A percentile compares a stretch with the other conserved stretches of the same genome.
These are phyloP conservation scores for Oryza glaberrima DNA, from an alignment of 176 grass and related monocot species.

Conservation along the genomic window DNA sequence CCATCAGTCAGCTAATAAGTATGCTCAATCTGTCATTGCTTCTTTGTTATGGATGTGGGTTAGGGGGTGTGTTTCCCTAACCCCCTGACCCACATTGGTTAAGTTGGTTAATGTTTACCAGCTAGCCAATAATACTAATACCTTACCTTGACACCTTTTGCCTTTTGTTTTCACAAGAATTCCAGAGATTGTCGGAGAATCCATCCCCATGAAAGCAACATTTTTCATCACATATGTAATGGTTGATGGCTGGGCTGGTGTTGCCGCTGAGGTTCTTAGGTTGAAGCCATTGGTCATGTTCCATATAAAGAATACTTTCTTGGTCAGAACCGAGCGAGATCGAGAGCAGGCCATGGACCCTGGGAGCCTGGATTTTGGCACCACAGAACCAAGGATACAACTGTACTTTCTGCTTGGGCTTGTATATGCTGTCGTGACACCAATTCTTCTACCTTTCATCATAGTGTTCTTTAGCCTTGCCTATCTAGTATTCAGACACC, in stretches of 20 bases:
- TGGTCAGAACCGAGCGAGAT: slow-evolving; percentile 89
- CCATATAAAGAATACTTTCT: slow-evolving; percentile 89
- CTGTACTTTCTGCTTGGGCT: slow-evolving; percentile 93
- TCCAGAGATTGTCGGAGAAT: slow-evolving; percentile 83
- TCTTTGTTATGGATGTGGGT: not conserved
- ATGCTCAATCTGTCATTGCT: slow-evolving; percentile 27
- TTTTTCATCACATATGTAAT: slow-evolving; percentile 97
- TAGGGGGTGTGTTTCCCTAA: not conserved
- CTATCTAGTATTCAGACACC: slow-evolving; percentile 95
- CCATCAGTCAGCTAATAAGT: slow-evolving; percentile 81
- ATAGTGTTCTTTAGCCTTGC: slow-evolving; percentile 86
- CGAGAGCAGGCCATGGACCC: slow-evolving; percentile 91
- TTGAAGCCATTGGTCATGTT: slow-evolving; percentile 81
- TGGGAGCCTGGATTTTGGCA: slow-evolving; percentile 82
- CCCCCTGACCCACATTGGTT: not conserved
- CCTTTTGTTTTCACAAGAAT: slow-evolving; percentile 51
- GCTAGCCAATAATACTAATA: slow-evolving; percentile 3
- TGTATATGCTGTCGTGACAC: slow-evolving; percentile 88
- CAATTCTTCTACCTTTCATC: slow-evolving; percentile 92
- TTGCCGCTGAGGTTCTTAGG: slow-evolving; percentile 90
- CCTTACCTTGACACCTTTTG: slow-evolving; percentile 31
- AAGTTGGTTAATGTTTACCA: slow-evolving; percentile 28
- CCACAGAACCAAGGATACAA: slow-evolving; percentile 81
- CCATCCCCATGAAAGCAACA: slow-evolving; percentile 96
- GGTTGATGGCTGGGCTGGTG: slow-evolving; percentile 95